Evolutionary conservation across 2,329 filamentous ascomycete genomes (phyloP), one percentile per base, ranked within the genome.

Genomic region (Ceratocystiopsis sp.): DNA sequence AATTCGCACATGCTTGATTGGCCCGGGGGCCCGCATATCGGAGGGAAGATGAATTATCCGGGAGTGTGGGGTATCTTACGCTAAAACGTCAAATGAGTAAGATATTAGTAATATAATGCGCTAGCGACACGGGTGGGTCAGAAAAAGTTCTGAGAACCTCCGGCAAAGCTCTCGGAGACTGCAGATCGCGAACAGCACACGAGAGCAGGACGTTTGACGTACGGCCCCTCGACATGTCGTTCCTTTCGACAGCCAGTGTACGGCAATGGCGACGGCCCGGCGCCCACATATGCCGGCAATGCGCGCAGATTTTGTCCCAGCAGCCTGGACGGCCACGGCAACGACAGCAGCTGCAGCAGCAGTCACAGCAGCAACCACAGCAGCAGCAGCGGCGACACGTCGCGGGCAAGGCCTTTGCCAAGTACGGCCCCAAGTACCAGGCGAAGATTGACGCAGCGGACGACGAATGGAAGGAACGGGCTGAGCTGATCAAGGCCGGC

Each of bases 401-500:
- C 35, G 34, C 42, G 3, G 45, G 45, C 41, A 47, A 49, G 37
- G 42, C 41, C 15, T 45, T 48, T 45, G 44, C 41, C 29, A 50
- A 49, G 21, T 47, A 48, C 42, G 48, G 43, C 13, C 55, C 54
- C 29, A 63, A 62, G 33, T 66, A 62, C 29, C 45, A 70, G 19
- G 54, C 53, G 7, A 75, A 73, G 52, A 51, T 63, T 4, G 53
- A 54, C 0, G 53, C 55, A 1, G 68, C 65, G 9, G 54, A 65
- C 12, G 47, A 57, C 36, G 54, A 61, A 17, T 80, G 76, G 75
- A 51, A 61, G 15, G 48, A 58, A 38, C 58, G 59, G 42, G 71
- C 71, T 3, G 45, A 59, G 34, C 52, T 55, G 45, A 75, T 80
- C 38, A 38, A 62, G 41, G 56, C 59, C 1, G 75, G 76, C 38